These are phyloP conservation scores for Fusarium circinatum DNA, from an alignment of 2,329 filamentous ascomycete species.

Conservation along the genomic window DNA sequence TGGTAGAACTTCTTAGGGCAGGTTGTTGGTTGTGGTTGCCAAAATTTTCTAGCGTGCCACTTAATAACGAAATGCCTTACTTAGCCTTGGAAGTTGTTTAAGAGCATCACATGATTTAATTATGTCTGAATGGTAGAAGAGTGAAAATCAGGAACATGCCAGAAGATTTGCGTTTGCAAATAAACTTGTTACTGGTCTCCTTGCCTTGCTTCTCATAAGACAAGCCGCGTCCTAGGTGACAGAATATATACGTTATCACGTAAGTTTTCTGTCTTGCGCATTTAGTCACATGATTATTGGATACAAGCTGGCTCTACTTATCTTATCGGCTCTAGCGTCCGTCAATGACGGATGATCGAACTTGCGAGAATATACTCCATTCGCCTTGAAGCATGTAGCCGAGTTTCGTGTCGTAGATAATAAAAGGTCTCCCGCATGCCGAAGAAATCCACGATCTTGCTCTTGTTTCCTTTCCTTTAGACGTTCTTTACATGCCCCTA, in stretches of 20 bases:
- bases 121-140: background rate
- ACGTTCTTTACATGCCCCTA: slow-evolving; percentile 1
- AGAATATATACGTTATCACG: background rate
- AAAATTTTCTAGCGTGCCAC: background rate
- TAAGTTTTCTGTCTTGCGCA: background rate
- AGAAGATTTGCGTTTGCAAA: background rate
- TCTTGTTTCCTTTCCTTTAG: slow-evolving; percentile 2
- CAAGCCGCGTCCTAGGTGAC: background rate
- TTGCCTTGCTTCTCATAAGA: background rate
- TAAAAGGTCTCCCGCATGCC: slow-evolving; percentile 14
- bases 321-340: background rate
- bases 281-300: slow-evolving; percentile 48
- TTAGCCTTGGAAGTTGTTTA: background rate
- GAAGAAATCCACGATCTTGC: slow-evolving; percentile 10
- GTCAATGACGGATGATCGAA: slow-evolving; percentile 45
- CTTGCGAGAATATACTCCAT: slow-evolving; percentile 53
- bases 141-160: background rate
- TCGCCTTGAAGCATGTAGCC: slow-evolving; percentile 41
- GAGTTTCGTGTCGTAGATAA: slow-evolving; percentile 36
- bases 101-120: background rate
- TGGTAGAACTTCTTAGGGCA: background rate
- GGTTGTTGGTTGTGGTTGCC: background rate
- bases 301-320: slow-evolving; percentile 31
- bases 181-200: background rate
- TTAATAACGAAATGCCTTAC: background rate